Evolutionary conservation across 345 rosid species (phyloP).

Genomic region (Mangifera indica): DNA sequence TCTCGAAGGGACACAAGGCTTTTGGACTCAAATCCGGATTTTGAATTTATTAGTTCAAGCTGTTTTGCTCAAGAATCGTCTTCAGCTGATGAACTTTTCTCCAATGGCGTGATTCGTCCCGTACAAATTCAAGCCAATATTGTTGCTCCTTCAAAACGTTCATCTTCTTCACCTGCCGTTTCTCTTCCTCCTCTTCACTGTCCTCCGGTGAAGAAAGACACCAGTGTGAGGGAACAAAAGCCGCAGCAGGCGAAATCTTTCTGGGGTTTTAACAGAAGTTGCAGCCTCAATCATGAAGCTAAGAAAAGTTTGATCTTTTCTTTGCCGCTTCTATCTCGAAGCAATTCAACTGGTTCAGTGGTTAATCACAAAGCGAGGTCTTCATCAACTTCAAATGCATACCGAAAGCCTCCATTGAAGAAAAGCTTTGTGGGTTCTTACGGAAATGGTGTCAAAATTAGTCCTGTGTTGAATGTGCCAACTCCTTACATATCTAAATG

Average conservation of each 20-base stretch:
- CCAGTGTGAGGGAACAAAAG: conserved; percentile 22
- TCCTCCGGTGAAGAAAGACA: conserved; percentile 28
- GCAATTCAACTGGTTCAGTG: conserved; percentile 69
- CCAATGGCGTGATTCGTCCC: conserved; percentile 74
- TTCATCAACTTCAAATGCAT: conserved; percentile 27
- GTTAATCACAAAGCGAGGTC: conserved; percentile 33
- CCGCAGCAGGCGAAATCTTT: conserved; percentile 48
- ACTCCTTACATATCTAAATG: conserved; percentile 53
- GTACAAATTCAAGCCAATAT: conserved; percentile 31
- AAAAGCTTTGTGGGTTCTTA: conserved; percentile 36
- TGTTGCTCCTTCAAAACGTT: too few species aligned
- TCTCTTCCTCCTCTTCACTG: conserved; percentile 42
- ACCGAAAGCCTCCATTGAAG: conserved; percentile 48
- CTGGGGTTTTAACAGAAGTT: conserved; percentile 81
- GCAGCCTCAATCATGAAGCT: conserved; percentile 57
- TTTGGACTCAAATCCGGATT: conserved; percentile 55
- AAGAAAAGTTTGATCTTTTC: conserved; percentile 56
- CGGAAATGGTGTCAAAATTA: conserved; percentile 44
- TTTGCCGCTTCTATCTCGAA: conserved; percentile 59
- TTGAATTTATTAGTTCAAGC: conserved; percentile 61
- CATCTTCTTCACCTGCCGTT: conserved; percentile 29
- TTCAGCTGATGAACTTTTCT: conserved; percentile 76
- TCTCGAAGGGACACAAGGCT: conserved; percentile 43
- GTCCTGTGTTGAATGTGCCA: conserved; percentile 67
- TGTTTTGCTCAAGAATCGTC: conserved; percentile 45